phyloP scores from a whole-genome alignment of 495 filamentous ascomycete genomes.

The Paragyromitra xinjiangensis region DNA sequence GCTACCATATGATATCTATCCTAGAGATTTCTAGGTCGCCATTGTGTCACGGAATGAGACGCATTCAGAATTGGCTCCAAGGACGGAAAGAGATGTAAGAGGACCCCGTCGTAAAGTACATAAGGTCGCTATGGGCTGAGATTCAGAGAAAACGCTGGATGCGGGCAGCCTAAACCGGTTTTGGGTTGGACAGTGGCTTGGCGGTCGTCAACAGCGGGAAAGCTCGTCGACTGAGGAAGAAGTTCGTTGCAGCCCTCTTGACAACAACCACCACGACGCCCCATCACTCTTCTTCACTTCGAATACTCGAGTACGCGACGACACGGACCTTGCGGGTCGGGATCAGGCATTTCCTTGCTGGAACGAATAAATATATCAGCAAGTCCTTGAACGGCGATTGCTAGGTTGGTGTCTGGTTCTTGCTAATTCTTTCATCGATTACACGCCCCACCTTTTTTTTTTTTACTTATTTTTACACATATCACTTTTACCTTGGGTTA shows the following conservation, averaged over 20 bases:
- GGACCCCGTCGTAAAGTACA: background rate
- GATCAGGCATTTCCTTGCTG: slow-evolving; percentile 31
- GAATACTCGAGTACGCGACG: slow-evolving; percentile 34
- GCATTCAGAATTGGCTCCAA: background rate
- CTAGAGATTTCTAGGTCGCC: background rate
- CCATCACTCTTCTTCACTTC: slow-evolving; percentile 41
- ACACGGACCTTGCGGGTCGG: slow-evolving; percentile 21
- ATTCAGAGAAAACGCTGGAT: slow-evolving; percentile 19
- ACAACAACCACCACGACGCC: slow-evolving; percentile 53
- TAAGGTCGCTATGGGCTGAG: background rate
- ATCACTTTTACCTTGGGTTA: slow-evolving; percentile 38
- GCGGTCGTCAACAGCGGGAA: slow-evolving; percentile 50
- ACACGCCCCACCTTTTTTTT: slow-evolving; percentile 45
- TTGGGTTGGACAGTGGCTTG: slow-evolving; percentile 39
- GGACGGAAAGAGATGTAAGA: background rate
- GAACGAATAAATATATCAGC: slow-evolving; percentile 9
- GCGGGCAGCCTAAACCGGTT: slow-evolving; percentile 47
- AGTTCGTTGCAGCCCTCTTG: slow-evolving; percentile 50
- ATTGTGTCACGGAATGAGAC: background rate
- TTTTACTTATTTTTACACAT: background rate
- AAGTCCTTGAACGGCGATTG: slow-evolving; percentile 37
- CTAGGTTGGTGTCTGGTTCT: slow-evolving; percentile 37
- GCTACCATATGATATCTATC: background rate
- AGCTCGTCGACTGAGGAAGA: slow-evolving; percentile 46
- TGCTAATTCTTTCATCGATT: slow-evolving; percentile 19